phyloP scores from a whole-genome alignment of 495 filamentous ascomycete genomes.

The Xylaria sp. region DNA sequence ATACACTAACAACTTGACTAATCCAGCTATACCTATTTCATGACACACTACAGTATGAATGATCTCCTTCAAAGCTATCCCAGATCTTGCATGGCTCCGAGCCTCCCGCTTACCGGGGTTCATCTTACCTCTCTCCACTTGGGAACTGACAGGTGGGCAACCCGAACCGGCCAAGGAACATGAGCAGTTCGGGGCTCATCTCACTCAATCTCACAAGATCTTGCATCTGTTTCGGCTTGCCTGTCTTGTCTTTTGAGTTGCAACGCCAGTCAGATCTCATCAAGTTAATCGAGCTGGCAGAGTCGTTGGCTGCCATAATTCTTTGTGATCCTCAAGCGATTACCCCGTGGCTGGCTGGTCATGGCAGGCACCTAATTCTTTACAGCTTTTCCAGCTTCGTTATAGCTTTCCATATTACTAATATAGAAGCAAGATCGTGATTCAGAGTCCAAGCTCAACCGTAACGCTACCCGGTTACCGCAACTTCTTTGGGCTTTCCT shows the following conservation, averaged over 20 bases:
- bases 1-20: neutral
- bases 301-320: neutral
- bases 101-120: conserved; percentile 28
- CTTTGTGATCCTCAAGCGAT: neutral
- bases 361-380: neutral
- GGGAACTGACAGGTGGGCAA: conserved; percentile 20
- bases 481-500: neutral
- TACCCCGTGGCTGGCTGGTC: neutral
- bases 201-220: conserved; percentile 24
- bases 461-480: conserved; percentile 3
- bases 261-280: conserved; percentile 10
- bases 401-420: neutral
- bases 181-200: conserved; percentile 10
- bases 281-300: conserved; percentile 8
- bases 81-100: conserved; percentile 31
- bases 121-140: conserved; percentile 25
- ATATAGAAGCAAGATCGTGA: neutral
- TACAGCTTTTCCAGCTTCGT: conserved; percentile 8
- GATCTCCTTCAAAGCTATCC: conserved; percentile 14
- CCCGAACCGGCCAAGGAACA: conserved; percentile 15
- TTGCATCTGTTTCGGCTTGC: conserved; percentile 21
- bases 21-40: neutral
- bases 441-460: neutral
- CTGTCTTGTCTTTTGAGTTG: conserved; percentile 1
- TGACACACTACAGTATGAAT: conserved; percentile 5